phyloP scores from a whole-genome alignment of 225 moss, liverwort and hornwort genomes.

The Bryum argenteum region DNA sequence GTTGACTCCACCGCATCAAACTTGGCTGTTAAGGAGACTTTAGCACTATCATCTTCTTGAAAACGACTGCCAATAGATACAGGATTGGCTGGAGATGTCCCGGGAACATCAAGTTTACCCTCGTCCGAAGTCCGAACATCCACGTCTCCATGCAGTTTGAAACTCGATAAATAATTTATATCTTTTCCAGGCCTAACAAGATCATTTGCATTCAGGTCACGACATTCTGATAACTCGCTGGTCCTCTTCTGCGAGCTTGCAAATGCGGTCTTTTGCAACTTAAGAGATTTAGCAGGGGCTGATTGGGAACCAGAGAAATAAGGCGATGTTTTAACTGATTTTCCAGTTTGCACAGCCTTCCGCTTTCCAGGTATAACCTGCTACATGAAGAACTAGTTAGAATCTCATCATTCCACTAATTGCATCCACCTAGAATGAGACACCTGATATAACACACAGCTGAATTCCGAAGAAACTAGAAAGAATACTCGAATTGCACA shows the following conservation, averaged over 20 bases:
- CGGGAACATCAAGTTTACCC: conserved; percentile 14
- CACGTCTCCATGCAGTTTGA: conserved; percentile 14
- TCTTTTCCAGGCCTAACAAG: conserved; percentile 22
- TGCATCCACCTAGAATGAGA: not conserved
- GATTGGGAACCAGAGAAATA: conserved; percentile 45
- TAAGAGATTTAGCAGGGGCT: conserved; percentile 36
- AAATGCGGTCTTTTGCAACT: conserved; percentile 36
- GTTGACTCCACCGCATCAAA: conserved; percentile 34
- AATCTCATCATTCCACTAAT: not conserved
- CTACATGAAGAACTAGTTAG: conserved; percentile 3
- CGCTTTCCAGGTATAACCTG: conserved; percentile 36
- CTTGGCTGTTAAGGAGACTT: conserved; percentile 31
- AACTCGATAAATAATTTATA: conserved; percentile 22
- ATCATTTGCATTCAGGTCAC: conserved; percentile 28
- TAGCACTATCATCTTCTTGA: conserved; percentile 32
- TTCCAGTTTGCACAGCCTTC: conserved; percentile 17
- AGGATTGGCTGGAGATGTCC: conserved; percentile 42
- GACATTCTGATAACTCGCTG: conserved; percentile 25
- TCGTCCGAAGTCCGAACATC: conserved; percentile 15
- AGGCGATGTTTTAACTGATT: conserved; percentile 35
- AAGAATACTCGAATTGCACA: not conserved
- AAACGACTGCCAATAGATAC: conserved; percentile 29
- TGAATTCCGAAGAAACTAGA: not conserved
- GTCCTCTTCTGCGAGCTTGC: conserved; percentile 25
- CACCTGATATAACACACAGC: not conserved